Conservation (phyloP, 2,329 filamentous ascomycete species). For the Monascus ruber region DNA sequence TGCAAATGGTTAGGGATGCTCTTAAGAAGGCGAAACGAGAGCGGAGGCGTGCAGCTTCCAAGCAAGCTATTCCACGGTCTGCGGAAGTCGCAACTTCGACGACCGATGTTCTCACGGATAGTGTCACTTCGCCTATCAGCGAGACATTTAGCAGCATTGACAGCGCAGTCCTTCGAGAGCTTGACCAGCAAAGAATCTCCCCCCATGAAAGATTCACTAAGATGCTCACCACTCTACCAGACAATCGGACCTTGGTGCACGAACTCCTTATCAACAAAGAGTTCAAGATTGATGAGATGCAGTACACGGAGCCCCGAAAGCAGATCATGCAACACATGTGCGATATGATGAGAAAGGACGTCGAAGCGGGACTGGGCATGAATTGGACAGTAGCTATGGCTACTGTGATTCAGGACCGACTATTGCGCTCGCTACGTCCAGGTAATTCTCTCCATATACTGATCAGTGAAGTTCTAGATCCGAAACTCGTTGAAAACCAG, state of each 20-base stretch:
- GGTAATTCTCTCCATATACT: conserved; percentile 51
- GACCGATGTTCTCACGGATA: conserved; percentile 24
- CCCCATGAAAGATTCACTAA: conserved; percentile 36
- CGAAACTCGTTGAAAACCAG: conserved; percentile 46
- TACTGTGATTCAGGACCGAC: conserved; percentile 51
- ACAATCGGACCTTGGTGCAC: conserved; percentile 51
- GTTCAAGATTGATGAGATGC: conserved; percentile 45
- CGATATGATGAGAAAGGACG: conserved; percentile 46
- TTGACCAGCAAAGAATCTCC: conserved; percentile 23
- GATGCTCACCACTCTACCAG: conserved; percentile 49
- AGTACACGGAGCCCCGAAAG: conserved; percentile 41
- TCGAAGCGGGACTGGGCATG: conserved; percentile 43
- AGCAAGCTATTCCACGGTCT: conserved; percentile 47
- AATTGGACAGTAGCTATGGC: conserved; percentile 56
- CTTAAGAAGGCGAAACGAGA: conserved; percentile 48
- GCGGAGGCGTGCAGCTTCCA: conserved; percentile 40
- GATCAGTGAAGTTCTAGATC: conserved; percentile 51
- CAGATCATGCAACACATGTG: conserved; percentile 49
- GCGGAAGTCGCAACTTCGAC: conserved; percentile 29
- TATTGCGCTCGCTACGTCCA: conserved; percentile 47
- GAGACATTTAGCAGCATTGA: conserved; percentile 30
- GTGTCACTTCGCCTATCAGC: conserved; percentile 27
- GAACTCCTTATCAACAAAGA: conserved; percentile 55
- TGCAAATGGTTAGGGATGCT: conserved; percentile 48
- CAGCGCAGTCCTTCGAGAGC: conserved; percentile 20